These are phyloP conservation scores for Naganishia albida DNA, from an alignment of 1,284 basidiomycete species.

Conservation along the genomic window DNA sequence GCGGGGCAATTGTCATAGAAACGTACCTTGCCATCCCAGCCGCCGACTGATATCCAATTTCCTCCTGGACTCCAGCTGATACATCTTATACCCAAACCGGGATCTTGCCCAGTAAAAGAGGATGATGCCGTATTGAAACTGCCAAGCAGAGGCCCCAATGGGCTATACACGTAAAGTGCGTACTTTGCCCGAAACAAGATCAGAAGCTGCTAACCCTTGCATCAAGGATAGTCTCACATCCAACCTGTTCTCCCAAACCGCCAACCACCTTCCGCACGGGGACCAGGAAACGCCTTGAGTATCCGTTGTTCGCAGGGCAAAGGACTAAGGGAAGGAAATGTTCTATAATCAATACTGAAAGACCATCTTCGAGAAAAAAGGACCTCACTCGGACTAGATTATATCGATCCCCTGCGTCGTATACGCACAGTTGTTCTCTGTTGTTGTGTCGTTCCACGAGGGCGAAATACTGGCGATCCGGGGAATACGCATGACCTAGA, in stretches of 20 bases:
- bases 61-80: conserved; percentile 81
- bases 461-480: conserved; percentile 77
- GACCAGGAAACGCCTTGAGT: conserved; percentile 75
- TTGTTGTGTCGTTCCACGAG: conserved; percentile 81
- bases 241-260: conserved; percentile 77
- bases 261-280: conserved; percentile 75
- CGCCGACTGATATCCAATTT: conserved; percentile 71
- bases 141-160: conserved; percentile 68
- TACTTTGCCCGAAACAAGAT: conserved; percentile 60
- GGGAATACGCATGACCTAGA: conserved; percentile 69
- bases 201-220: neutral
- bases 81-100: conserved; percentile 72
- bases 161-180: conserved; percentile 72
- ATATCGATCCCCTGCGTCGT: conserved; percentile 69
- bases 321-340: conserved; percentile 62
- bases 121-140: conserved; percentile 62
- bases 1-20: neutral
- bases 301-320: conserved; percentile 72
- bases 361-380: neutral
- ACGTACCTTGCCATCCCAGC: conserved; percentile 78
- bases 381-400: conserved; percentile 73
- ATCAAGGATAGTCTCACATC: conserved; percentile 60
- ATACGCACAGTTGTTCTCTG: conserved; percentile 78
- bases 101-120: conserved; percentile 60
- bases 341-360: too few species aligned